Percentiles rank a stretch among this genome's conserved stretches.
phyloP scores from a whole-genome alignment of 2,329 filamentous ascomycete species.

The Xylariaceae sp. region DNA sequence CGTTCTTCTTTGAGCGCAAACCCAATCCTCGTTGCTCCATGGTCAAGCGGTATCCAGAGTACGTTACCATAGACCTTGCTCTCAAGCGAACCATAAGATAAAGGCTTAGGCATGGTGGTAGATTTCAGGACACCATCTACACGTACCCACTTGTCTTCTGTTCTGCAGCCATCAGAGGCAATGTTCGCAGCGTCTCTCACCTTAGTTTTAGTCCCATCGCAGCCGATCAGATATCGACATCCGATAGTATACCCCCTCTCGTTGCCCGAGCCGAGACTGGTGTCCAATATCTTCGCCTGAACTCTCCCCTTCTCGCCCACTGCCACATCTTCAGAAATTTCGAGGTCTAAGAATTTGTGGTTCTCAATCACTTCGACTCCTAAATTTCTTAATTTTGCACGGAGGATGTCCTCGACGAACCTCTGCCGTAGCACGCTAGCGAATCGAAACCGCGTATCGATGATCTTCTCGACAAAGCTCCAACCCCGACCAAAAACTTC shows the following conservation, averaged over 20 bases:
- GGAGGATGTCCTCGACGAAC: conserved; percentile 51
- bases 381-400: conserved; percentile 33
- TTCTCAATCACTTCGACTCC: conserved; percentile 33
- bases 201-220: conserved; percentile 47
- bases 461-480: conserved; percentile 52
- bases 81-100: conserved; percentile 48
- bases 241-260: conserved; percentile 7
- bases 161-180: conserved; percentile 45
- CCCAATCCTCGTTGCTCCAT: conserved; percentile 50
- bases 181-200: conserved; percentile 44
- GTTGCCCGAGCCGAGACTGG: conserved; percentile 4
- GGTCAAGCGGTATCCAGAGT: conserved; percentile 51
- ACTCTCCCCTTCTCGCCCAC: conserved; percentile 1
- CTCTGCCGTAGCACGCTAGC: conserved; percentile 52
- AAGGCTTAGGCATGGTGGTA: conserved; percentile 45
- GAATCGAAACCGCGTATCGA: conserved; percentile 49
- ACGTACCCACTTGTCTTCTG: conserved; percentile 50
- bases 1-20: conserved; percentile 46
- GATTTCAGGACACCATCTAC: conserved; percentile 45
- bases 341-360: conserved; percentile 35
- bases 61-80: conserved; percentile 51
- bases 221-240: conserved; percentile 47
- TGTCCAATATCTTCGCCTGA: conserved; percentile 5
- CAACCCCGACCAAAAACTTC: conserved; percentile 43
- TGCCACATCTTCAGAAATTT: conserved; percentile 32